phyloP scores from a whole-genome alignment of 805 yeast species.

The Blastobotrys muscicola region DNA sequence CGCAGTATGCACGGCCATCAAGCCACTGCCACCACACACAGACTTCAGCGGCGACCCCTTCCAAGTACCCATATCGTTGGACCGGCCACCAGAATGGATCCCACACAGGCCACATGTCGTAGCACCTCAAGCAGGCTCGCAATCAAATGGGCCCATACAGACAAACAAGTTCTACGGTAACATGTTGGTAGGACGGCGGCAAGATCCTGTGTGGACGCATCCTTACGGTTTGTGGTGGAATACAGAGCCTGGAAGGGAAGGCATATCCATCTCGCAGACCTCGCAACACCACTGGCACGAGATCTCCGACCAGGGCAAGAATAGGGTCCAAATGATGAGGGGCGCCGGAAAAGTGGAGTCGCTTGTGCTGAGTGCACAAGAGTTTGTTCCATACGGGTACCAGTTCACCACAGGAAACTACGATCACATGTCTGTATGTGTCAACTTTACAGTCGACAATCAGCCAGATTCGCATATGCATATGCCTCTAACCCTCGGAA shows the following conservation, averaged over 20 bases:
- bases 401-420: neutral
- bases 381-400: slow-evolving; percentile 2
- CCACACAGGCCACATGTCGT: too few relatives aligned
- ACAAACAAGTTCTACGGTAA: slow-evolving; percentile 75
- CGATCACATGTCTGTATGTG: slow-evolving; percentile 3
- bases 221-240: slow-evolving; percentile 68
- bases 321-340: slow-evolving; percentile 22
- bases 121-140: neutral
- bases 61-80: too few relatives aligned
- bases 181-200: slow-evolving; percentile 52
- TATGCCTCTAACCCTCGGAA: slow-evolving; percentile 46
- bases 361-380: slow-evolving; percentile 30
- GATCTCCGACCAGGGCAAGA: too few relatives aligned
- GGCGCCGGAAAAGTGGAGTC: slow-evolving; percentile 39
- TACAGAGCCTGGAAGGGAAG: slow-evolving; percentile 35
- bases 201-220: slow-evolving; percentile 65
- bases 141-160: slow-evolving; percentile 5
- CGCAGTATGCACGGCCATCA: too few relatives aligned
- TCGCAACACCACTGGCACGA: too few relatives aligned
- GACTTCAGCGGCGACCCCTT: too few relatives aligned
- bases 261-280: slow-evolving; percentile 53
- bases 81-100: too few relatives aligned
- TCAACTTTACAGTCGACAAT: neutral
- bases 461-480: slow-evolving; percentile 11
- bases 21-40: too few relatives aligned